Base-by-base conservation (phyloP, 169 alveolate species). In the Plasmodium fragile region DNA sequence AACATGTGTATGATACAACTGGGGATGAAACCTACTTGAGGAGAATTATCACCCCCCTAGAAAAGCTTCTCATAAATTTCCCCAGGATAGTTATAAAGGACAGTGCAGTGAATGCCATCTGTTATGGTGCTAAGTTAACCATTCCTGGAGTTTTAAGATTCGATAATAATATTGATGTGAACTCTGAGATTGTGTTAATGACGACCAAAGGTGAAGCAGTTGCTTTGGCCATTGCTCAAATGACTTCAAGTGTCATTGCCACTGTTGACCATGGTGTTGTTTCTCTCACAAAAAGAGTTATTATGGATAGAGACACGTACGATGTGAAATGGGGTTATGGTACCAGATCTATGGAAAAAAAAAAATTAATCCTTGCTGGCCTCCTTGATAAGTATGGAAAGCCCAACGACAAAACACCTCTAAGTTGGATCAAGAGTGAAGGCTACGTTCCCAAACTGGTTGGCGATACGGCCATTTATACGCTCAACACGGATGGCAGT, bases 161-260 rank as follows among this genome's bases (percentile, higher is more conserved):
- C 96, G 99, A 99, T 94, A 97, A 96, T 92, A 97, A 96, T 83
- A 99, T 99, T 70, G 99, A 99, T 95, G 97, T 98, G 41, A 99
- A 99, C 73, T 96, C 98, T 72, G 99, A 98, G 95, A 97, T 99
- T 55, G 99, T 99, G 41, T 93, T 99, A 92, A 99, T 99, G 97
- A 98, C 99, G 41, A 99, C 99, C 53, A 99, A 99, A 97, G 99
- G 99, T 4, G 99, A 99, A 97, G 99, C 99, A 13, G 98, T 99
- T 80, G 99, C 99, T 28, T 94, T 99, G 83, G 99, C 99, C 18
- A 97, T 99, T 71, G 99, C 99, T 13, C 99, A 99, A 96, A 99
- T 99, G 99, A 98, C 99, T 39, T 98, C 99, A 22, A 98, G 99
- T 30, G 99, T 99, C 69, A 98, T 99, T 32, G 99, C 99, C 18